phyloP scores from a whole-genome alignment of 805 yeast species.

The Kazachstania kunashirensis region DNA sequence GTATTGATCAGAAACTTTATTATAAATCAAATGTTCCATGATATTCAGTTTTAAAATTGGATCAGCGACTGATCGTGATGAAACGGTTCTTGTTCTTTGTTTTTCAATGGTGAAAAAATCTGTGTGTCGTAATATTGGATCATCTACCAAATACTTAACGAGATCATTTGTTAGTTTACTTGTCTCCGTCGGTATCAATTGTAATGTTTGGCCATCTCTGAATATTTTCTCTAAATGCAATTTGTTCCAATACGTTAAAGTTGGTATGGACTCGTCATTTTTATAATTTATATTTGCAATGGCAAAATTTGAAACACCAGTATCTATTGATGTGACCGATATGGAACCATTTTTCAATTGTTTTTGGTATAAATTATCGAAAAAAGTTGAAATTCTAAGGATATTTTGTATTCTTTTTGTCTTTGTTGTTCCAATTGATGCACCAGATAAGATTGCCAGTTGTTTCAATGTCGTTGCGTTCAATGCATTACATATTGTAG shows the following conservation, averaged over 20 bases:
- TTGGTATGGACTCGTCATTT: slow-evolving; percentile 11
- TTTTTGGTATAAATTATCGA: slow-evolving; percentile 6
- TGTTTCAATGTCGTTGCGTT: slow-evolving; percentile 12
- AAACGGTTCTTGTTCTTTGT: slow-evolving; percentile 44
- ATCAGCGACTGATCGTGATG: slow-evolving; percentile 40
- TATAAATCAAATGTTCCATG: slow-evolving; percentile 34
- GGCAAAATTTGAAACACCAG: slow-evolving; percentile 34
- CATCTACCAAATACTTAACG: not conserved
- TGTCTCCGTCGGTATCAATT: slow-evolving; percentile 20
- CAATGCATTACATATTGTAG: slow-evolving; percentile 11
- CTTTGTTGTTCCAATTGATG: slow-evolving; percentile 17
- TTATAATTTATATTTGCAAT: slow-evolving; percentile 14
- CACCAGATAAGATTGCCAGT: slow-evolving; percentile 18
- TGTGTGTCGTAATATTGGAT: slow-evolving; percentile 15
- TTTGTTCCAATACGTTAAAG: slow-evolving; percentile 30
- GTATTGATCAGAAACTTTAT: slow-evolving; percentile 9
- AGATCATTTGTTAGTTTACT: slow-evolving; percentile 12
- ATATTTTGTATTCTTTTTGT: slow-evolving; percentile 9
- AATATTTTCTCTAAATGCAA: slow-evolving; percentile 21
- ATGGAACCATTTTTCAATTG: slow-evolving; percentile 9
- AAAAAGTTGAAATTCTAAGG: slow-evolving; percentile 10
- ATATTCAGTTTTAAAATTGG: slow-evolving; percentile 44
- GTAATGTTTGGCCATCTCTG: slow-evolving; percentile 1
- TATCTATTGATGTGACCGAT: slow-evolving; percentile 29
- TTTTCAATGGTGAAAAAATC: slow-evolving; percentile 43